Base-by-base conservation (phyloP, 2,329 filamentous ascomycete species). In the Trichophyton schoenleinii region DNA sequence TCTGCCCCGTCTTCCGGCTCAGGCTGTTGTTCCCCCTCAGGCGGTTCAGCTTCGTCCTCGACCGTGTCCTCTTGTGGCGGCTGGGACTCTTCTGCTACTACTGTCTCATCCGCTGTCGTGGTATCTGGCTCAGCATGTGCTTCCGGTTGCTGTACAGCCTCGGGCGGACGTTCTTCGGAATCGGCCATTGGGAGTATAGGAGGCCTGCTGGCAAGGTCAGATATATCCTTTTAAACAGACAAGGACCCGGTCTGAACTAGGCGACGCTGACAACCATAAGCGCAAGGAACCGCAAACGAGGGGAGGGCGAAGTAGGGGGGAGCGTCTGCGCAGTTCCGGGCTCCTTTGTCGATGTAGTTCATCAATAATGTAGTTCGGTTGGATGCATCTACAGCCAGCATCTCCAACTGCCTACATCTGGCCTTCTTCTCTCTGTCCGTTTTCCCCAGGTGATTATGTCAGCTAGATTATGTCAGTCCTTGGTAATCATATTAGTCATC, bases 181-280 rank as follows among this genome's bases (percentile, higher is more conserved):
- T 64, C 58, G 59, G 63, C 63, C 63, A 64, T 64, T 63, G 63
- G 42, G 61, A 38, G 63, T 25, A 58, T 31, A 38, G 42, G 46
- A 48, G 48, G 42, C 59, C 49, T 53, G 53, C 44, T 34, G 48
- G 48, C 57, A 57, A 41, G 36, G 41, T 7, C 7, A 44, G 15
- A 44, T 44, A 31, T 46, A 53, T 36, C 34, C 46, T 58, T 31
- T 20, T 48, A 49, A 36, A 55, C 34, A 55, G 31, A 18, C 58
- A 49, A 57, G 31, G 38, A 36, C 20, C 59, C n/a, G 60, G 53
- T 63, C 59, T n/a, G 53, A 61, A 63, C 62, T 62, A 61, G 60
- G 53, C 31, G 22, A 48, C 20, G 38, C 48, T 15, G 52, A 57
- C 20, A 25, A 57, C 28, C 48, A 57, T 38, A 44, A 57, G 48